Conservation (phyloP, 805 yeast genomes). For the Pichia gijzeniarum region DNA sequence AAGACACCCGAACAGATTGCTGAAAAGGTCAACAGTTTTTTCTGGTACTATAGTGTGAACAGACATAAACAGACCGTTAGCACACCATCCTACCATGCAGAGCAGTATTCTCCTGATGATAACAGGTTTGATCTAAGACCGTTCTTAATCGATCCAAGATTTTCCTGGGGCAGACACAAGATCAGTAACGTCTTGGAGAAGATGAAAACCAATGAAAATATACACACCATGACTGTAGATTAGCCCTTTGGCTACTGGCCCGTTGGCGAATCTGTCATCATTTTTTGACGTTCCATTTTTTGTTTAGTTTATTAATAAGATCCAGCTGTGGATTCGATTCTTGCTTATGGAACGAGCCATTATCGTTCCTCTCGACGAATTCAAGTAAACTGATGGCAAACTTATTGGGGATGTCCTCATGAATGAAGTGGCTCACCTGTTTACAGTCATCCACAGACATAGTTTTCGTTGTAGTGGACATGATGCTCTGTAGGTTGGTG, state of each 20-base stretch:
- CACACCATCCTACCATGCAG: conserved; percentile 97
- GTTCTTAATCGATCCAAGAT: conserved; percentile 85
- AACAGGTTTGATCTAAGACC: conserved; percentile 95
- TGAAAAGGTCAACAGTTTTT: conserved; percentile 85
- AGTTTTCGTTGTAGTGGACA: conserved; percentile 22
- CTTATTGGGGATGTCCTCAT: conserved; percentile 78
- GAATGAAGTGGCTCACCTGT: conserved; percentile 89
- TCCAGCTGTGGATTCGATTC: conserved; percentile 19
- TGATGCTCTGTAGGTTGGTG: conserved; percentile 15
- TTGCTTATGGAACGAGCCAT: conserved; percentile 18
- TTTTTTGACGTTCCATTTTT: conserved; percentile 30
- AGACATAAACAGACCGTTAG: conserved; percentile 97
- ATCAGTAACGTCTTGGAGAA: conserved; percentile 74
- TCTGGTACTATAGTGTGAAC: conserved; percentile 89
- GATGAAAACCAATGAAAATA: conserved; percentile 31
- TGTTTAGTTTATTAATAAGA: conserved; percentile 24
- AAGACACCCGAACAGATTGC: conserved; percentile 82
- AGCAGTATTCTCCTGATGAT: conserved; percentile 96
- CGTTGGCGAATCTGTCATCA: conserved; percentile 2
- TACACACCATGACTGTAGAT: conserved; percentile 42
- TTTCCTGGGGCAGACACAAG: conserved; percentile 83
- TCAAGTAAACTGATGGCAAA: conserved; percentile 51
- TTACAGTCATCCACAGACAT: conserved; percentile 22
- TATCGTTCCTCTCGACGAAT: conserved; percentile 41
- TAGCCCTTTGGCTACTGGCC: too few species aligned